phyloP scores from a whole-genome alignment of 2,329 filamentous ascomycete species.

The Diaporthe australafricana region DNA sequence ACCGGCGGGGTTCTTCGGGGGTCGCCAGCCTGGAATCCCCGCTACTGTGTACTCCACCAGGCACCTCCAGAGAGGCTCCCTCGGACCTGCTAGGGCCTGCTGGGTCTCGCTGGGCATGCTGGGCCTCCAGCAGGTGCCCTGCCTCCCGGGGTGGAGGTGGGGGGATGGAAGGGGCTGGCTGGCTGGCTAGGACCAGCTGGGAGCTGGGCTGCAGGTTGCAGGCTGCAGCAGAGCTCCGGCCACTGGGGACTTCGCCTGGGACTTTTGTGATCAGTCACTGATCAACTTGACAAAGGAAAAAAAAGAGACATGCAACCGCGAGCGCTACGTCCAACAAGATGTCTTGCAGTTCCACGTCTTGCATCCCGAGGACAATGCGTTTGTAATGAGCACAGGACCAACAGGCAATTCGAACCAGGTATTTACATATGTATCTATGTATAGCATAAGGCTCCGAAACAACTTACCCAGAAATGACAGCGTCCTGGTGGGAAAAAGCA shows the following conservation, averaged over 20 bases:
- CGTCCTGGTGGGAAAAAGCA: neutral
- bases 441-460: neutral
- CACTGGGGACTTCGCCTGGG: slow-evolving; percentile 5
- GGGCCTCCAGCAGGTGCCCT: slow-evolving; percentile 13
- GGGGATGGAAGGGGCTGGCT: slow-evolving; percentile 11
- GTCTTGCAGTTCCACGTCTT: slow-evolving; percentile 7
- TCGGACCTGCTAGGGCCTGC: slow-evolving; percentile 6
- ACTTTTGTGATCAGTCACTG: slow-evolving; percentile 25
- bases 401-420: neutral
- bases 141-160: neutral
- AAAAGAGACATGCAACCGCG: neutral
- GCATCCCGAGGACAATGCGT: neutral
- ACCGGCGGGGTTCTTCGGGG: slow-evolving; percentile 16
- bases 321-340: neutral
- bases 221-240: slow-evolving; percentile 13
- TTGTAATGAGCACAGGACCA: neutral
- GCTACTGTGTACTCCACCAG: slow-evolving; percentile 25
- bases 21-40: slow-evolving; percentile 25
- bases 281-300: neutral
- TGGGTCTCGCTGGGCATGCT: neutral
- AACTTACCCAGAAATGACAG: slow-evolving; percentile 18
- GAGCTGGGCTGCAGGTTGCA: slow-evolving; percentile 19
- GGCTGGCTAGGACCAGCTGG: neutral
- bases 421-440: neutral
- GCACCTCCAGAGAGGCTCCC: neutral